Percentiles rank a stretch among this genome's conserved stretches.
Conservation (phyloP, 1,284 basidiomycete genomes). For the Singerocomus rubriflavus region DNA sequence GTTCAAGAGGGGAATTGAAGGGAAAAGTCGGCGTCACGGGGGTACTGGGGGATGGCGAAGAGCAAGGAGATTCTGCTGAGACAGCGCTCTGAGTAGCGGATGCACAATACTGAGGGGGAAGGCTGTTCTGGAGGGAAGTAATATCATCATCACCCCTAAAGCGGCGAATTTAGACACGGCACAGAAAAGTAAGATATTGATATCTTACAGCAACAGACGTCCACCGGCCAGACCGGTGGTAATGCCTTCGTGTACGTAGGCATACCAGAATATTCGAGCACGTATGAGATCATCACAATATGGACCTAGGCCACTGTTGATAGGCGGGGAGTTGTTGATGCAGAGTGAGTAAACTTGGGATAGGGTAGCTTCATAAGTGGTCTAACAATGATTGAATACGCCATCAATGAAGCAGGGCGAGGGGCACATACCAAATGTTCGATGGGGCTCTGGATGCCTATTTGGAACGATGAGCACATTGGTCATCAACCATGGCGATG, state of each 20-base stretch:
- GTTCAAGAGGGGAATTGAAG: conserved; percentile 32
- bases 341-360: conserved; percentile 73
- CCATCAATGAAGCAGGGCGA: background rate
- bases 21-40: conserved; percentile 34
- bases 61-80: conserved; percentile 22
- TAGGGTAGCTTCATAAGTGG: conserved; percentile 61
- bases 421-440: conserved; percentile 45
- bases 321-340: conserved; percentile 43
- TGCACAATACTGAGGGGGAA: conserved; percentile 43
- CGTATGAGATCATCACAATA: conserved; percentile 63
- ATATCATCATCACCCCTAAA: conserved; percentile 31
- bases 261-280: conserved; percentile 83
- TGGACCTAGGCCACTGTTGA: conserved; percentile 50
- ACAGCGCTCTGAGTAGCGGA: conserved; percentile 31
- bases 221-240: conserved; percentile 77
- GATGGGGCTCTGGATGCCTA: conserved; percentile 47
- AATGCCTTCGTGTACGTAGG: conserved; percentile 78
- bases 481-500: background rate
- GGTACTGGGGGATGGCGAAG: conserved; percentile 25
- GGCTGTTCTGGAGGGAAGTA: conserved; percentile 56
- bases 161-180: conserved; percentile 8
- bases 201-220: conserved; percentile 65
- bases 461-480: conserved; percentile 11
- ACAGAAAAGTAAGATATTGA: background rate
- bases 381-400: conserved; percentile 23